Percentiles rank a stretch among this genome's conserved stretches.
Evolutionary conservation across 768 basidiomycete genomes (phyloP).

Genomic region (Tubosaeta brunneosetosa): DNA sequence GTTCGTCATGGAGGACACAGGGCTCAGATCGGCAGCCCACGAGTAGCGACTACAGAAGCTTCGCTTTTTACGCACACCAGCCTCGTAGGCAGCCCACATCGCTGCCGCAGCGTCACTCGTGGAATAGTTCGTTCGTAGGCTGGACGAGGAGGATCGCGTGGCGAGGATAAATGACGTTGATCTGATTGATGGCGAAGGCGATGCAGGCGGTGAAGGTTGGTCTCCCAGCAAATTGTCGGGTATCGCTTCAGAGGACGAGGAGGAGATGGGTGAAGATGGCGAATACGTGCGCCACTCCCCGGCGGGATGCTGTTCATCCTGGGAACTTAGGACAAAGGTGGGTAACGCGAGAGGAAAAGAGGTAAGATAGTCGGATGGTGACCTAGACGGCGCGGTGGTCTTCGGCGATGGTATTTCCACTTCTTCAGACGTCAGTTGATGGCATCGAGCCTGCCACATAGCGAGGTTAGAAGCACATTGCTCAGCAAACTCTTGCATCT

Average conservation of each 20-base stretch:
- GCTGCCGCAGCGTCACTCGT: conserved; percentile 20
- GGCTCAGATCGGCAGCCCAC: conserved; percentile 25
- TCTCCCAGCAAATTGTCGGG: conserved; percentile 18
- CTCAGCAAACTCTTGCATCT: conserved; percentile 61
- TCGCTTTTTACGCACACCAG: conserved; percentile 30
- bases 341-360: conserved; percentile 59
- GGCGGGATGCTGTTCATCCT: conserved; percentile 22
- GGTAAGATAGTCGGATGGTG: conserved; percentile 43
- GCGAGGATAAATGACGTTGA: conserved; percentile 25
- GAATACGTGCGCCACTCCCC: conserved; percentile 26
- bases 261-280: conserved; percentile 29
- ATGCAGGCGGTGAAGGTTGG: conserved; percentile 25
- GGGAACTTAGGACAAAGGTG: conserved; percentile 29
- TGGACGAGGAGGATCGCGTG: conserved; percentile 27
- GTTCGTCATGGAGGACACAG: conserved; percentile 21
- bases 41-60: conserved; percentile 29
- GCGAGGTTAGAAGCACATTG: conserved; percentile 67
- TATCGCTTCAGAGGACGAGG: conserved; percentile 26
- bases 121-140: conserved; percentile 18
- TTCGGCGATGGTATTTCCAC: neutral
- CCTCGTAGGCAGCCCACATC: conserved; percentile 32
- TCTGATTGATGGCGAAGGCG: conserved; percentile 26
- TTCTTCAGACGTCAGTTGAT: conserved; percentile 32
- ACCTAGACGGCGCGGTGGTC: conserved; percentile 27
- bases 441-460: conserved; percentile 58